Evolutionary conservation across 495 filamentous ascomycete species (phyloP), one percentile per base, ranked within the genome.

Genomic region (Daldinia concentrica): DNA sequence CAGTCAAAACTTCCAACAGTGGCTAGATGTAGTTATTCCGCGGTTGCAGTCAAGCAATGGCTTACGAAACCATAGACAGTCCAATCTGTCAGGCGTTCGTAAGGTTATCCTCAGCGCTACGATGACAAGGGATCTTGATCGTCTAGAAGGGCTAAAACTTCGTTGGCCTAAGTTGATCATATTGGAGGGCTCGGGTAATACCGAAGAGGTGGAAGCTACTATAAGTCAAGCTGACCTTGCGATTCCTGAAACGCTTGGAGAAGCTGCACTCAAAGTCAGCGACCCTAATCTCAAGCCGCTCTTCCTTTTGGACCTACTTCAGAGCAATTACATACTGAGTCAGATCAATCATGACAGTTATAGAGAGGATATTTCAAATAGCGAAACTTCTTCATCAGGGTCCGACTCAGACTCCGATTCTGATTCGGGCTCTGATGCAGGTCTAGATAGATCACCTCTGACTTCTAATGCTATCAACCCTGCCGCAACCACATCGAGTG

Each of bases 91-190:
- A 0, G 79, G 87, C 11, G 82, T 87, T 48, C 80, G 87, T 48
- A 97, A 97, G 77, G 83, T 97, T 24, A 82, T 97, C 37, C 83
- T 98, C 11, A 97, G 93, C 76, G 95, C 95, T 7, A 98, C 96
- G 0, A 97, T 99, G 92, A 97, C 93, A 2, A 85, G 87, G 32
- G 95, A 98, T 77, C 82, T 97, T 37, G 90, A 91, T 17, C 92
- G 93, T 66, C 77, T 99, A 51, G 90, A 89, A 45, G 87, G 84
- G 0, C 77, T 99, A 52, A 91, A 87, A 61, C 85, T 99, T 22
- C 82, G 83, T 2, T 85, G 90, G 66, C 95, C 95, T 12, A 89
- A 86, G 56, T 80, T 98, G 66, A 86, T 98, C 4, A 84, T 94
- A 8, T 85, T 98, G 11, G 90, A 92, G 58, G 80, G 85, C 17